Percentiles rank a stretch among this genome's conserved stretches.
Conservation (phyloP, 495 filamentous ascomycete genomes). For the Tuber microsphaerosporum region DNA sequence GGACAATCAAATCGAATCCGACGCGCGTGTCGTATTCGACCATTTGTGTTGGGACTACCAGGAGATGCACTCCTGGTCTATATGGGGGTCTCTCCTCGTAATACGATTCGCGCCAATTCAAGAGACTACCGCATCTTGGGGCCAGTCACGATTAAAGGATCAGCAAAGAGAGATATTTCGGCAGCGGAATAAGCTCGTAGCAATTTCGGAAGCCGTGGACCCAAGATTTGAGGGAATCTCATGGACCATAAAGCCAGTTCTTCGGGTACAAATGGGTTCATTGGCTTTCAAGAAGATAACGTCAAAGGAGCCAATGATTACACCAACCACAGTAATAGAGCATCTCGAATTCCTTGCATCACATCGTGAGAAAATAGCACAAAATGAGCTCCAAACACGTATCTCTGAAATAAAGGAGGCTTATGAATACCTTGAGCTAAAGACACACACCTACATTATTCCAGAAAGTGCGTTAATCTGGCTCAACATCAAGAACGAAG, state of each 20-base stretch:
- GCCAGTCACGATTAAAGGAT: not conserved
- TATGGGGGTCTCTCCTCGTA: conserved; percentile 9
- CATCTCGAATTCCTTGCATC: conserved; percentile 9
- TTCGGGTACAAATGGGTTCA: conserved; percentile 11
- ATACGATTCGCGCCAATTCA: conserved; percentile 21
- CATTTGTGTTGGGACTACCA: conserved; percentile 25
- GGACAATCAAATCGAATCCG: conserved; percentile 7
- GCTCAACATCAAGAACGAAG: too few relatives aligned
- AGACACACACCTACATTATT: not conserved
- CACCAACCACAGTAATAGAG: conserved; percentile 15
- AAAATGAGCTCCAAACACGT: conserved; percentile 18
- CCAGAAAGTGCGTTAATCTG: conserved; percentile 1
- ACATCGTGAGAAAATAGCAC: conserved; percentile 14
- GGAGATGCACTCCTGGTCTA: conserved; percentile 12
- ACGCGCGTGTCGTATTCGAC: conserved; percentile 23
- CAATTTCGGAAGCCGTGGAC: conserved; percentile 13
- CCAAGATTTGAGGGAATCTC: conserved; percentile 18
- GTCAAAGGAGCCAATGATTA: conserved; percentile 2
- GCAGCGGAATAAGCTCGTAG: conserved; percentile 8
- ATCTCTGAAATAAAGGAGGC: conserved; percentile 19
- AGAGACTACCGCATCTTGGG: not conserved
- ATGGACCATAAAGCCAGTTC: conserved; percentile 29
- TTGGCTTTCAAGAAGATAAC: conserved; percentile 13
- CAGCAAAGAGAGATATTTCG: not conserved
- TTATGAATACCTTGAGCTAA: conserved; percentile 27